Base-by-base conservation (phyloP, 306 rosid species). In the Prunus padus region DNA sequence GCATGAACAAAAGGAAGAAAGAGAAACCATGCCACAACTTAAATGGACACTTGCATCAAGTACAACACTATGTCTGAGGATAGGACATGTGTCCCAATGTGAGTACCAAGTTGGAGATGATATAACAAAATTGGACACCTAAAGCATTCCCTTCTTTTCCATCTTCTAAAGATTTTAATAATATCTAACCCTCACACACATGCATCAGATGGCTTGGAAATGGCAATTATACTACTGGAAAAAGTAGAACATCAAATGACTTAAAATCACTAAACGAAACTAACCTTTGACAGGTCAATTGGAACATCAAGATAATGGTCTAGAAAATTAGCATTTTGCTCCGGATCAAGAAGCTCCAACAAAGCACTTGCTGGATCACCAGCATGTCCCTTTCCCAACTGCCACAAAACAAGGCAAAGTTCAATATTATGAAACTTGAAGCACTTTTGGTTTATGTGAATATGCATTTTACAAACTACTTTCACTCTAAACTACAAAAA, bases 281-380 rank as follows among this genome's bases (percentile, higher is more conserved):
- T 69, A 60, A 96, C 99, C 99, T 96, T 96, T 65, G 99, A 90
- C 70, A 96, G 86, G 85, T 96, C 99, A 75, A 96, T 96, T 26
- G 99, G 91, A 69, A 96, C 99, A 83, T 96, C 99, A 85, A 96
- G 98, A 87, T 92, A 96, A 86, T 96, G 99, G 79, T 96, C 99
- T 67, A 96, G 86, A 78, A 96, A 96, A 82, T 96, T 96, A 74
- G 99, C 98, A 90, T 96, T 96, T 87, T 96, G 99, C 91, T 96
- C 99, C 0, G 99, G 99, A 87, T 96, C 99, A 80, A 96, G 90
- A 86, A 96, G 99, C 92, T 96, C 99, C 87, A 96, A 72, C 92
- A 96, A 87, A 71, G 99, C 99, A 83, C 99, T 96, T 28, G 98
- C 99, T 8, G 99, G 99, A 87, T 96, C 99, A 79, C 99, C 99